phyloP scores from a whole-genome alignment of 2,329 filamentous ascomycete genomes.

The Exophiala spinifera region DNA sequence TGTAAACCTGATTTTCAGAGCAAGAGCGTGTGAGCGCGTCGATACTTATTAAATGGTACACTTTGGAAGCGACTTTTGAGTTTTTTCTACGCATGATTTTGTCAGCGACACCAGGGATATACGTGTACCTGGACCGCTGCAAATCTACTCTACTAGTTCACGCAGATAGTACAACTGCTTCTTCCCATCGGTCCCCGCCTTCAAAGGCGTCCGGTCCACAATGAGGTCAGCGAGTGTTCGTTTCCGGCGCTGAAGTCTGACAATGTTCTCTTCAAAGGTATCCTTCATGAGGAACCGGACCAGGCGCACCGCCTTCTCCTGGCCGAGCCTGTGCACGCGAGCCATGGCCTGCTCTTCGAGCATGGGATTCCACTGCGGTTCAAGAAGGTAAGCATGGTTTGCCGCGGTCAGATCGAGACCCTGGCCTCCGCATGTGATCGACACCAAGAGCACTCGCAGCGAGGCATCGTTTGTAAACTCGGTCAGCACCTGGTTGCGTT shows the following conservation, averaged over 20 bases:
- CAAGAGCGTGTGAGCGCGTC: too few relatives aligned
- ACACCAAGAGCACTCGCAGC: constrained; percentile 47
- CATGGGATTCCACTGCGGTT: constrained; percentile 51
- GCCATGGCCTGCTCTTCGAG: constrained; percentile 46
- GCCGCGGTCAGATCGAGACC: constrained; percentile 52
- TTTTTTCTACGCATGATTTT: too few relatives aligned
- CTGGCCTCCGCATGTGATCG: constrained; percentile 52
- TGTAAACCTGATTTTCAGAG: too few relatives aligned
- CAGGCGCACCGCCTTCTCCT: constrained; percentile 34
- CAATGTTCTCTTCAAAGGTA: constrained; percentile 38
- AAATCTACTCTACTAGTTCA: not conserved
- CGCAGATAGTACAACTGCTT: constrained; percentile 1
- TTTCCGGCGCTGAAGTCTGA: constrained; percentile 2
- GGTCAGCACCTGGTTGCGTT: constrained; percentile 42
- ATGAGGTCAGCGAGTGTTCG: constrained; percentile 12
- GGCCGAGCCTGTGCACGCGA: constrained; percentile 39
- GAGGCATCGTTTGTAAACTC: constrained; percentile 40
- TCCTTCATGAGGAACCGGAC: constrained; percentile 39
- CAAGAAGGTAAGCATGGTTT: constrained; percentile 49
- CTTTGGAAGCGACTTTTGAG: too few relatives aligned
- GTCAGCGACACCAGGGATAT: too few relatives aligned
- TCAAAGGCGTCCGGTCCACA: not conserved
- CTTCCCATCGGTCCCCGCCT: constrained; percentile 1
- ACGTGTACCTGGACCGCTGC: too few relatives aligned
- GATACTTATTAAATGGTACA: too few relatives aligned